Percentiles rank a stretch among this genome's conserved stretches.
phyloP scores from a whole-genome alignment of 169 alveolate species.

The Cryptosporidium xiaoi region DNA sequence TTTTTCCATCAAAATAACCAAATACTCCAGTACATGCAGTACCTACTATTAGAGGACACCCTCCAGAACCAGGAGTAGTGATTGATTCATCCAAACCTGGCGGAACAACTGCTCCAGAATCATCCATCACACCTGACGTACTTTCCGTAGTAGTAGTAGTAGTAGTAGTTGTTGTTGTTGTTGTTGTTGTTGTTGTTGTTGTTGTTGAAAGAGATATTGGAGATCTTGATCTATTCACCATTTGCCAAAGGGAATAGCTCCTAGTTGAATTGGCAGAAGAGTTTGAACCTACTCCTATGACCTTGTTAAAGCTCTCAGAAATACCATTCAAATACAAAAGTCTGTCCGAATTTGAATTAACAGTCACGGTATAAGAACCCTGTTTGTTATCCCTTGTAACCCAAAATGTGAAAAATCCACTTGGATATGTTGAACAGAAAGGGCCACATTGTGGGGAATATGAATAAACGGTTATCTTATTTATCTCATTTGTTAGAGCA shows the following conservation, averaged over 20 bases:
- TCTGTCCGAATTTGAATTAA: constrained; percentile 15
- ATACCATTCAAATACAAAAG: constrained; percentile 41
- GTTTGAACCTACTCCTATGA: not conserved
- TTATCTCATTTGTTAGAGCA: constrained; percentile 21
- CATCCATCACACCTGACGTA: not conserved
- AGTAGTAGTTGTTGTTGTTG: constrained; percentile 6
- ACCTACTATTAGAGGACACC: constrained; percentile 18
- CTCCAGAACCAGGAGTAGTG: constrained; percentile 14
- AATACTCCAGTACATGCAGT: constrained; percentile 65
- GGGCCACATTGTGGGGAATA: constrained; percentile 74
- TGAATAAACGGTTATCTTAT: constrained; percentile 13
- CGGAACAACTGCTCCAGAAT: not conserved
- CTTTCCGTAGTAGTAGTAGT: not conserved
- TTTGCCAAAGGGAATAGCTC: constrained; percentile 31
- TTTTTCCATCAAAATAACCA: constrained; percentile 32
- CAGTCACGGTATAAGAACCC: constrained; percentile 17
- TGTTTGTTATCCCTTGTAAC: not conserved
- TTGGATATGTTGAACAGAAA: constrained; percentile 60
- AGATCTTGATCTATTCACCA: constrained; percentile 12
- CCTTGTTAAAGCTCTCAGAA: constrained; percentile 27
- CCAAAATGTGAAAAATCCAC: constrained; percentile 69
- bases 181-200: constrained; percentile 51
- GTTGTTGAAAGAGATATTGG: constrained; percentile 32
- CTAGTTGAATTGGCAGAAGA: not conserved
- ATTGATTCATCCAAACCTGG: not conserved